Evolutionary conservation across 768 basidiomycete species (phyloP).

Genomic region (Termitomyces sp.): DNA sequence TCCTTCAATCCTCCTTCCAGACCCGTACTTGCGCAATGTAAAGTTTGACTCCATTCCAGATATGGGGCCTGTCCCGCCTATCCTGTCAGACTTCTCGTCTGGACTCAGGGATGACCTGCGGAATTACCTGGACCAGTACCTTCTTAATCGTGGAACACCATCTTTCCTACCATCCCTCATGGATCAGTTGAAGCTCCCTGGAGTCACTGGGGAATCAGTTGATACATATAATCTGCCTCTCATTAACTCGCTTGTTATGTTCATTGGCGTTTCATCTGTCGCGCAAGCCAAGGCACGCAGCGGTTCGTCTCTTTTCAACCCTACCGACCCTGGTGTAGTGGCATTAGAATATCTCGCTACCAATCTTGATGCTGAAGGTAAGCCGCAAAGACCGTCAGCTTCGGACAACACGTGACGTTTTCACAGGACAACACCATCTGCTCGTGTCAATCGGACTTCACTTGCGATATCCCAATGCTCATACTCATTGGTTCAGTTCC

Average conservation of each 20-base stretch:
- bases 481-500: conserved; percentile 97
- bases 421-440: conserved; percentile 88
- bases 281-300: conserved; percentile 84
- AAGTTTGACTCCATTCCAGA: conserved; percentile 76
- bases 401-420: not conserved
- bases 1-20: conserved; percentile 69
- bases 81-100: conserved; percentile 86
- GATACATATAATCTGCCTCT: conserved; percentile 83
- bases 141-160: conserved; percentile 68
- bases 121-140: conserved; percentile 75
- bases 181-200: conserved; percentile 60
- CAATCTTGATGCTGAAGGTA: conserved; percentile 89
- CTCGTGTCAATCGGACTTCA: conserved; percentile 91
- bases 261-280: conserved; percentile 90
- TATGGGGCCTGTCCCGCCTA: conserved; percentile 88
- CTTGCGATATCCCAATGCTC: conserved; percentile 95
- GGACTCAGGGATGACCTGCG: conserved; percentile 78
- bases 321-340: conserved; percentile 79
- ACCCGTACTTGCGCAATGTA: conserved; percentile 74
- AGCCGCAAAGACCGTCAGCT: conserved; percentile 13
- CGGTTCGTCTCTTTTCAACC: conserved; percentile 74
- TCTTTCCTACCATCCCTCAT: conserved; percentile 74
- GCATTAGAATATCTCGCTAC: conserved; percentile 77
- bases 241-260: conserved; percentile 93
- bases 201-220: conserved; percentile 34